Base-by-base conservation (phyloP, 345 rosid genomes). In the Hirschfeldia incana region DNA sequence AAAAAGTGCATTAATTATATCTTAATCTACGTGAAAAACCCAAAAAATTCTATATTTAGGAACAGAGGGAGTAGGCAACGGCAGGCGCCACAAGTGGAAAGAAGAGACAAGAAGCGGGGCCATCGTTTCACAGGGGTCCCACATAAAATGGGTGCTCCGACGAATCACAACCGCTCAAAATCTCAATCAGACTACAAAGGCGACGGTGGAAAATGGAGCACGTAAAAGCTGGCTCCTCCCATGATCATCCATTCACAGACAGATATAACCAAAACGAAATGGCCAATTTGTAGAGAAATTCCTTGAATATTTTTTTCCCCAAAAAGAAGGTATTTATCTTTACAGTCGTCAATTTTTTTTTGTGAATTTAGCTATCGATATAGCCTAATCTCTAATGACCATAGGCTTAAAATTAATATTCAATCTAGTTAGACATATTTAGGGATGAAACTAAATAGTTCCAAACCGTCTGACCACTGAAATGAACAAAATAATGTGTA, bases 21-120 rank as follows among this genome's bases (percentile, higher is more conserved):
- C 21, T 21, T 21, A 21, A 21, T 21, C 21, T 21, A 21, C 21
- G 21, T 21, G 21, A 21, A 21, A 21, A 21, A 21, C 21, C 21
- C 21, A 21, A 21, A 21, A 21, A 21, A 21, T 21, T 1, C 21
- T 21, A 21, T 21, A 21, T 21, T 21, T 21, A 21, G 21, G 21
- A 21, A 21, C 21, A 21, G 21, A 21, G 21, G 21, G 21, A 21
- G 21, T 80, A 74, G 72, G 83, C 76, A 61, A 73, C 26, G 34
- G 66, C 58, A 74, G 59, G 64, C 65, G 64, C 65, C 79, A 80
- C 83, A 70, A 80, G 83, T 80, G 79, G 83, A 69, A 33, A 65
- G 55, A 80, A 80, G 79, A 80, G 65, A 80, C 83, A 79, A 69
- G 57, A 64, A n/a, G 53, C 49, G 68, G 83, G 83, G 75, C 83